Conservation (phyloP, 1,139 yeast species). For the Magnusiomyces fungicola region DNA sequence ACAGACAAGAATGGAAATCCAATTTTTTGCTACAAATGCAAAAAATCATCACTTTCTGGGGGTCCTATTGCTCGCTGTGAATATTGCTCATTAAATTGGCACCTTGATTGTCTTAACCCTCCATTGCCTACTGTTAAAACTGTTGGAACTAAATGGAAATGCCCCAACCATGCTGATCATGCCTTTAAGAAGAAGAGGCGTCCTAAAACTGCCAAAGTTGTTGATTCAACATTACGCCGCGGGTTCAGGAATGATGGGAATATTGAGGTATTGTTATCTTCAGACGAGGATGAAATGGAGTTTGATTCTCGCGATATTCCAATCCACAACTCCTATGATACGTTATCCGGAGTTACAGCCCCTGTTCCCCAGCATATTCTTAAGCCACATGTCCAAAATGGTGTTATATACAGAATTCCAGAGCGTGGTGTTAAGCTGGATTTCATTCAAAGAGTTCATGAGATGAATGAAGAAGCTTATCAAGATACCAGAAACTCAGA, state of each 20-base stretch:
- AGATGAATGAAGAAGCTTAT: slow-evolving; percentile 21
- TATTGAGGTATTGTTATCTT: slow-evolving; percentile 48
- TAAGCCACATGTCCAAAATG: slow-evolving; percentile 39
- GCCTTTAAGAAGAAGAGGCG: slow-evolving; percentile 34
- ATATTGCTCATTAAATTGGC: slow-evolving; percentile 84
- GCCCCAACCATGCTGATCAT: slow-evolving; percentile 75
- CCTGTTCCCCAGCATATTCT: slow-evolving; percentile 35
- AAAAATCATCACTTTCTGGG: slow-evolving; percentile 53
- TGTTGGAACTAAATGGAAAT: slow-evolving; percentile 81
- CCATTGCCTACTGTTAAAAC: slow-evolving; percentile 73
- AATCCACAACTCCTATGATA: slow-evolving; percentile 33
- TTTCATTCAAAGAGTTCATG: slow-evolving; percentile 44
- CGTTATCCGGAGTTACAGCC: slow-evolving; percentile 42
- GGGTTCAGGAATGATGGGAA: slow-evolving; percentile 62
- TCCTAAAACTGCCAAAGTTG: slow-evolving; percentile 46
- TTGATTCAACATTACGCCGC: slow-evolving; percentile 51
- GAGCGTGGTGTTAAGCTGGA: slow-evolving; percentile 70
- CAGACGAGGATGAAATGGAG: slow-evolving; percentile 26
- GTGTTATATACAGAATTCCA: slow-evolving; percentile 56
- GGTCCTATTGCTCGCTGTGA: slow-evolving; percentile 68
- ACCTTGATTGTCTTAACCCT: slow-evolving; percentile 75
- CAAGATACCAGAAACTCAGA: slow-evolving; percentile 24
- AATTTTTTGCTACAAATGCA: slow-evolving; percentile 69
- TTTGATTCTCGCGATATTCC: slow-evolving; percentile 38
- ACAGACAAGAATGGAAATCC: slow-evolving; percentile 61